Percentiles rank a stretch among this genome's conserved stretches.
phyloP scores from a whole-genome alignment of 331 rosid genomes.

The Stylosanthes scabra region DNA sequence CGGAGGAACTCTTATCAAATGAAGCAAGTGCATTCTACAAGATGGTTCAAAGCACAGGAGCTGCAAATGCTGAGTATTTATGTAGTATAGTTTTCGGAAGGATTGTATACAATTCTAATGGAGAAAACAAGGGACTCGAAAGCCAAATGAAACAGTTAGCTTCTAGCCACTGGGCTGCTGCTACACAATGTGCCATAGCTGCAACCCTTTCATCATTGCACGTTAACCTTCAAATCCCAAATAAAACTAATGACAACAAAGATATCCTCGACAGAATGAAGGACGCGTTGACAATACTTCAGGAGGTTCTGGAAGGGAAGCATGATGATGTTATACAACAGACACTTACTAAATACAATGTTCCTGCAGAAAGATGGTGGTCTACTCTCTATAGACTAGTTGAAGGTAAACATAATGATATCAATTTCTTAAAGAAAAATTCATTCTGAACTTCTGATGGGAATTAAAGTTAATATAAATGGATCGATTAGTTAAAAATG shows the following conservation, averaged over 20 bases:
- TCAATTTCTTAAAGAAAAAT: not conserved
- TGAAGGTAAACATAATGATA: conserved; percentile 54
- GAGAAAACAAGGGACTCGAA: conserved; percentile 31
- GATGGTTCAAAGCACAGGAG: conserved; percentile 93
- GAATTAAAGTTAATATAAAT: not conserved
- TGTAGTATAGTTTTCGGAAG: conserved; percentile 56
- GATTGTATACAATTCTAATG: conserved; percentile 38
- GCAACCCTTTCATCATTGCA: conserved; percentile 55
- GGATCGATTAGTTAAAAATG: not conserved
- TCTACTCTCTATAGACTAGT: conserved; percentile 64
- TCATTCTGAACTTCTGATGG: not conserved
- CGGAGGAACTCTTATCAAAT: conserved; percentile 62
- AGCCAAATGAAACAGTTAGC: conserved; percentile 46
- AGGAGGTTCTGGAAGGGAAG: conserved; percentile 72
- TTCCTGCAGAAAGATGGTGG: conserved; percentile 69
- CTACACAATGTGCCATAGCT: conserved; percentile 61
- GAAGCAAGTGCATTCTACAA: conserved; percentile 75
- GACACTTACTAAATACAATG: conserved; percentile 44
- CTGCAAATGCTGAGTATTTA: conserved; percentile 79
- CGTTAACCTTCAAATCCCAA: conserved; percentile 49
- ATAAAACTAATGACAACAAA: conserved; percentile 33
- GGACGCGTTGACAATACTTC: conserved; percentile 72
- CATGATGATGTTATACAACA: conserved; percentile 63
- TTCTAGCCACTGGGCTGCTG: conserved; percentile 55
- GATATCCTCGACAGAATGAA: conserved; percentile 56